These are phyloP conservation scores for Warburgia ugandensis DNA, from an alignment of 164 flowering plant species.

Conservation along the genomic window DNA sequence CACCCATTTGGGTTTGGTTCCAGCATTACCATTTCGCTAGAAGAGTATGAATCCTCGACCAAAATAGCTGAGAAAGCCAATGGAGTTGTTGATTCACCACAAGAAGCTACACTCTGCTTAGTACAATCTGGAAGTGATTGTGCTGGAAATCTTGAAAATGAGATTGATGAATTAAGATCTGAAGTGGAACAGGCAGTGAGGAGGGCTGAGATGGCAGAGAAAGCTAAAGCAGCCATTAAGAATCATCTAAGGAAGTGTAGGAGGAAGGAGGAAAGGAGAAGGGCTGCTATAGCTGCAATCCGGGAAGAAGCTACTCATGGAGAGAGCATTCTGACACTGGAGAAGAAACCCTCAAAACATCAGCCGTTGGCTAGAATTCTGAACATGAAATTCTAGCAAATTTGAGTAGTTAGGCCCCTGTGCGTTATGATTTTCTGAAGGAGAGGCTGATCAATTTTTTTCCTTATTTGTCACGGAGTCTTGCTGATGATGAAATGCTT, in stretches of 20 bases:
- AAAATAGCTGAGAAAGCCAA: slow-evolving; percentile 24
- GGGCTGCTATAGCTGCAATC: slow-evolving; percentile 41
- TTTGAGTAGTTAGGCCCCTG: too few species aligned
- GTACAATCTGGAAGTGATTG: too few species aligned
- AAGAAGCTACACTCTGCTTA: too few species aligned
- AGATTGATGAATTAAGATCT: slow-evolving; percentile 30
- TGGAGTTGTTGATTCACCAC: slow-evolving; percentile 2
- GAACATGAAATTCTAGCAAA: slow-evolving; percentile 37
- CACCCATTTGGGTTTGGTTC: slow-evolving; percentile 1
- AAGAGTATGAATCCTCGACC: slow-evolving; percentile 31
- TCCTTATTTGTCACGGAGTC: too few species aligned
- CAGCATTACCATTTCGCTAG: slow-evolving; percentile 25
- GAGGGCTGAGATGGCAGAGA: slow-evolving; percentile 55
- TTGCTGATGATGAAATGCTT: too few species aligned
- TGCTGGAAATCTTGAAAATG: too few species aligned
- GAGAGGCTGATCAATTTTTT: too few species aligned
- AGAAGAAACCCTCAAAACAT: slow-evolving; percentile 9
- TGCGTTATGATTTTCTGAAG: too few species aligned
- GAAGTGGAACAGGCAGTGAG: slow-evolving; percentile 39
- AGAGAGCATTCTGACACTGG: slow-evolving; percentile 11
- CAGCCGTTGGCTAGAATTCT: slow-evolving; percentile 55
- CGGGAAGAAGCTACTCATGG: slow-evolving; percentile 25
- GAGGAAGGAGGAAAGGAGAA: slow-evolving; percentile 35
- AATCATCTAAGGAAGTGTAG: slow-evolving; percentile 41
- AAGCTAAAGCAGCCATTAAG: slow-evolving; percentile 39